Percentiles rank a stretch among this genome's conserved stretches.
Conservation (phyloP, 164 flowering plant genomes). For the Kingdonia uniflora region DNA sequence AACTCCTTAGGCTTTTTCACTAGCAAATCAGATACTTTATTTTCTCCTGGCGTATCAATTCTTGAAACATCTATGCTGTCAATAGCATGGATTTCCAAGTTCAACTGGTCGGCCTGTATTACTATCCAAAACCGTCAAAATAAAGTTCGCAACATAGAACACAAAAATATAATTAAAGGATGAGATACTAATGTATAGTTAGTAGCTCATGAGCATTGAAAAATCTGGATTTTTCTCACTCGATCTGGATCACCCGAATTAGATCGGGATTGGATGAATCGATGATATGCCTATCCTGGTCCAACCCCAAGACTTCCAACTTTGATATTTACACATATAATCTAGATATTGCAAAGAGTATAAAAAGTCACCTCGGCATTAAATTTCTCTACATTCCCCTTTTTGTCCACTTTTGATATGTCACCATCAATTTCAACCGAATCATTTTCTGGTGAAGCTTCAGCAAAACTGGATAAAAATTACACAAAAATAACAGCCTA, state of each 20-base stretch:
- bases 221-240: no score
- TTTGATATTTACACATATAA: background rate
- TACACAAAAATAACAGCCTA: background rate
- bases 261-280: no score
- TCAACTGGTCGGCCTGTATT: slow-evolving; percentile 19
- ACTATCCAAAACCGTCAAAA: slow-evolving; percentile 19
- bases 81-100: slow-evolving; percentile 12
- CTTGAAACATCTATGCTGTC: slow-evolving; percentile 16
- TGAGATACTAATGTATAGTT: background rate
- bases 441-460: slow-evolving; percentile 47
- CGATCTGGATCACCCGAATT: no score
- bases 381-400: slow-evolving; percentile 13
- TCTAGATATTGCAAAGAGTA: slow-evolving; percentile 20
- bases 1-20: slow-evolving; percentile 17
- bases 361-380: slow-evolving; percentile 4
- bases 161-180: background rate
- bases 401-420: slow-evolving; percentile 25
- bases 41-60: slow-evolving; percentile 11
- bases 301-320: background rate
- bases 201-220: no score
- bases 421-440: slow-evolving; percentile 27
- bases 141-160: background rate
- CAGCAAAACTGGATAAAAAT: slow-evolving; percentile 38
- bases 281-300: no score
- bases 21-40: slow-evolving; percentile 14